These are phyloP conservation scores for Pestalotiopsis sp. DNA, from an alignment of 2,329 filamentous ascomycete genomes.

Conservation along the genomic window DNA sequence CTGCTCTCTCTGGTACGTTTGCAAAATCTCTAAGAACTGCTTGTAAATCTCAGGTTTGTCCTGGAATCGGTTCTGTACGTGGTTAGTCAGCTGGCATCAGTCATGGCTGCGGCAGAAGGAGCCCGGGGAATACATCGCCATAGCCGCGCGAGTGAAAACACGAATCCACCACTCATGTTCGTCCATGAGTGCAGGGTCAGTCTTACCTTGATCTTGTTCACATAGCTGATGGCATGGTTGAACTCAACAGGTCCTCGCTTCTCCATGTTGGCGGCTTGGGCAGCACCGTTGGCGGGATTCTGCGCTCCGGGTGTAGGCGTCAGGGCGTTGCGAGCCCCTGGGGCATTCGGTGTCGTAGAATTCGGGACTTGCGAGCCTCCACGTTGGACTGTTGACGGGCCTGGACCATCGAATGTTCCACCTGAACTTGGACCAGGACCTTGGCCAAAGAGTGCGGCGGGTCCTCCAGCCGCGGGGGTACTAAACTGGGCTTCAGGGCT, in stretches of 20 bases:
- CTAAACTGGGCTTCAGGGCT: constrained; percentile 67
- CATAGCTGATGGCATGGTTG: constrained; percentile 98
- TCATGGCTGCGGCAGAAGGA: neutral
- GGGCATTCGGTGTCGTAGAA: constrained; percentile 42
- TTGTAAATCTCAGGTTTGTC: constrained; percentile 98
- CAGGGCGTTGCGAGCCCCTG: constrained; percentile 55
- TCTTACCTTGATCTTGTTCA: constrained; percentile 96
- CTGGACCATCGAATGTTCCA: constrained; percentile 34
- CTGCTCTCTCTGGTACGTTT: constrained; percentile 96
- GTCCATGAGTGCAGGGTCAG: neutral
- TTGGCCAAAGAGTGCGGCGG: constrained; percentile 48
- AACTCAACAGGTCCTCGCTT: constrained; percentile 96
- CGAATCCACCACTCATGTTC: neutral
- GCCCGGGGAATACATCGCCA: neutral
- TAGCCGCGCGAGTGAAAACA: neutral
- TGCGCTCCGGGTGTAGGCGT: constrained; percentile 63
- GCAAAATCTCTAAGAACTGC: constrained; percentile 95
- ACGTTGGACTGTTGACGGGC: constrained; percentile 30
- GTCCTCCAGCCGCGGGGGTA: constrained; percentile 54
- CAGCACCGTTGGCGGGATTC: constrained; percentile 63
- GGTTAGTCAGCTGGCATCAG: constrained; percentile 10
- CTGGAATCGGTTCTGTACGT: constrained; percentile 84
- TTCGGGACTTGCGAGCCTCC: constrained; percentile 34
- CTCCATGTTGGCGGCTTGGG: constrained; percentile 68
- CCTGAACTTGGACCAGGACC: constrained; percentile 33